Evolutionary conservation across 176 grass and related monocot species (phyloP), one percentile per base, ranked within the genome.

Genomic region (Ampelocalamus luodianensis): DNA sequence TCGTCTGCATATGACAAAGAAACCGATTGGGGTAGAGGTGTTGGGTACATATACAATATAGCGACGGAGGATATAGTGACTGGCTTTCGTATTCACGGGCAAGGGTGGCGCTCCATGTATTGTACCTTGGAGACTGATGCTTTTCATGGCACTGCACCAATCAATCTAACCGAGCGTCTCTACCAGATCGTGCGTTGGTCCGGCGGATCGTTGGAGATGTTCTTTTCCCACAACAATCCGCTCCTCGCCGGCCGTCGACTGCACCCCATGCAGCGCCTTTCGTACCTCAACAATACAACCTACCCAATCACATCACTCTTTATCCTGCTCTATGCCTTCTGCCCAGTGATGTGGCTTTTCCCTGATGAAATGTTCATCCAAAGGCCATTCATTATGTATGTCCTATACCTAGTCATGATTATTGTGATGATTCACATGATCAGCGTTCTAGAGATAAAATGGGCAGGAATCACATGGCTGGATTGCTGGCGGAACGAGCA

Each of bases 61-160:
- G 84, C 75, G 0, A 86, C 84, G 13, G 75, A 86, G 20, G 84
- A 86, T 10, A 71, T 86, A 62, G 84, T 86, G 0, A 79, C 75
- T 0, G 84, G 84, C 1, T 86, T 86, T 14, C 75, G 84, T 20
- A 86, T 86, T 24, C 84, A 86, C 0, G 75, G 75, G 29, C 54
- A 71, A 5, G 84, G 84, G 8, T 86, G 84, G 84, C 42, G 40
- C 5, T 50, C 84, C 5, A 71, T 62, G 84, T 79, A 79, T 4
- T 86, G 84, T 8, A 71, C 74, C 20, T 37, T n/a, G n/a, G n/a
- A n/a, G n/a, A n/a, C n/a, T n/a, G n/a, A n/a, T n/a, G n/a, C n/a
- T n/a, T n/a, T n/a, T n/a, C n/a, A n/a, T n/a, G n/a, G n/a, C n/a
- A n/a, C n/a, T n/a, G n/a, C n/a, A n/a, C n/a, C n/a, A n/a, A n/a